phyloP scores from a whole-genome alignment of 2,329 filamentous ascomycete genomes.

The Pestalotiopsis sp. region DNA sequence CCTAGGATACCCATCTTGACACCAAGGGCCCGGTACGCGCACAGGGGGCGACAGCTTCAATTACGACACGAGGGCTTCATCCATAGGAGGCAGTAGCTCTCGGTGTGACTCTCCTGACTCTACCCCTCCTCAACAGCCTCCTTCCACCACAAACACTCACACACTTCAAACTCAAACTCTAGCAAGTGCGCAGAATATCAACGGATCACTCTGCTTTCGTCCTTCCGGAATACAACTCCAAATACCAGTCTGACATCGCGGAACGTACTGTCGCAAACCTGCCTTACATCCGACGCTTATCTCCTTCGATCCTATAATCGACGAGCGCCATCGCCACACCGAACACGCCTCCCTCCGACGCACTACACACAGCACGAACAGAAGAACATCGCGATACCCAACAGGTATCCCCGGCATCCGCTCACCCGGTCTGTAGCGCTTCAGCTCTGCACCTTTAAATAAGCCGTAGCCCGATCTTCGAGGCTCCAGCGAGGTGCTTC shows the following conservation, averaged over 20 bases:
- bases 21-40: constrained; percentile 12
- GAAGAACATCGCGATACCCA: neutral
- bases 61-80: constrained; percentile 12
- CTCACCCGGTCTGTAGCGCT: constrained; percentile 29
- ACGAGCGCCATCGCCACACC: neutral
- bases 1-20: constrained; percentile 8
- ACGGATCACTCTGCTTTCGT: neutral
- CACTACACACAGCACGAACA: neutral
- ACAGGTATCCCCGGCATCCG: constrained; percentile 16
- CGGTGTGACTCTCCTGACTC: neutral
- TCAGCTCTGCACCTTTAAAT: constrained; percentile 74
- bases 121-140: neutral
- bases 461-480: constrained; percentile 75
- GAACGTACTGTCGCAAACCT: neutral
- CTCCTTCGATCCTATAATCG: constrained; percentile 5
- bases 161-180: neutral
- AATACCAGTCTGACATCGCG: neutral
- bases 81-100: neutral
- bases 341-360: neutral
- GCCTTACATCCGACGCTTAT: constrained; percentile 17
- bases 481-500: constrained; percentile 86
- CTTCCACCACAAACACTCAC: neutral
- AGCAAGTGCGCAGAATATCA: neutral
- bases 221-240: neutral
- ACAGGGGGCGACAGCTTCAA: constrained; percentile 14